Evolutionary conservation across 2,329 filamentous ascomycete genomes (phyloP).

Genomic region (Alternaria ethzedia): DNA sequence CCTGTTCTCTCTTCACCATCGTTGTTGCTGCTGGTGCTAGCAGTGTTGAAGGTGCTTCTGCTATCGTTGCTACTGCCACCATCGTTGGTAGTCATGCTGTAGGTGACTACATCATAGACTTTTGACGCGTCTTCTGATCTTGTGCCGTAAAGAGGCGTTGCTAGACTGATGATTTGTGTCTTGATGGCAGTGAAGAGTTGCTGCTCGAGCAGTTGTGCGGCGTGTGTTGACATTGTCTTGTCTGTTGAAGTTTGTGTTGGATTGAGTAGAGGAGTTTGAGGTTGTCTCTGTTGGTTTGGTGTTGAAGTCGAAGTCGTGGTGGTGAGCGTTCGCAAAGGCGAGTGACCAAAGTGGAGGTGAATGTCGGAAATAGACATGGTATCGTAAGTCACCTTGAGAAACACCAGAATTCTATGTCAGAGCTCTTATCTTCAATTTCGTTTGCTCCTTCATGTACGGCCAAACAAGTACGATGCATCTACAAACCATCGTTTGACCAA

Average conservation of each 20-base stretch:
- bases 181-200: not conserved
- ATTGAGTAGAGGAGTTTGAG: not conserved
- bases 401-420: not conserved
- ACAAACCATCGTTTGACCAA: not conserved
- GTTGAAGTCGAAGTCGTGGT: not conserved
- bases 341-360: not conserved
- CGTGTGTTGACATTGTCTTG: not conserved
- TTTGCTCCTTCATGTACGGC: not conserved
- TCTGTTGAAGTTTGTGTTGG: not conserved
- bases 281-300: not conserved
- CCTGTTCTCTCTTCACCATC: not conserved
- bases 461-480: not conserved
- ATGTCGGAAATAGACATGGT: not conserved
- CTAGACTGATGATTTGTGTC: not conserved
- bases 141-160: not conserved
- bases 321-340: not conserved
- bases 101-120: not conserved
- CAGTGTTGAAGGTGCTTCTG: not conserved
- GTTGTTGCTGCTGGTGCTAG: not conserved
- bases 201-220: not conserved
- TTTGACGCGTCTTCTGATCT: not conserved
- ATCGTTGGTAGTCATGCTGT: not conserved
- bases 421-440: not conserved
- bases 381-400: not conserved
- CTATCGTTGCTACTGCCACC: not conserved